phyloP scores from a whole-genome alignment of 2,329 filamentous ascomycete genomes.

The Neonectria neomacrospora region DNA sequence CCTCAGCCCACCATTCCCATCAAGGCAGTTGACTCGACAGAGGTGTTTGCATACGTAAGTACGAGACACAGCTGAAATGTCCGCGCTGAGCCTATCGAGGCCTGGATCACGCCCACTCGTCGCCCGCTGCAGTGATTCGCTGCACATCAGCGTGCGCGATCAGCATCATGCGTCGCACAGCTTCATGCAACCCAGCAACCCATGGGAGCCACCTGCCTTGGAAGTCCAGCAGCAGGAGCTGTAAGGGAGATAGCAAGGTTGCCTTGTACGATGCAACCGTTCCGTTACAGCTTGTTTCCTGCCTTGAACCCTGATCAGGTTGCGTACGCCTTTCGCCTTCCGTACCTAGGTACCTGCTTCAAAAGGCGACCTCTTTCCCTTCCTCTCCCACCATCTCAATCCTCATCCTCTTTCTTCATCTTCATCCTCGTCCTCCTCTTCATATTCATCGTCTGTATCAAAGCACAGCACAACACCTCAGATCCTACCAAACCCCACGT shows the following conservation, averaged over 20 bases:
- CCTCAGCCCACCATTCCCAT: slow-evolving; percentile 2
- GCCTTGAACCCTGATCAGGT: slow-evolving; percentile 13
- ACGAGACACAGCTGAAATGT: background rate
- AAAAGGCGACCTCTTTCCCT: slow-evolving; percentile 5
- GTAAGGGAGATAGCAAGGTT: background rate
- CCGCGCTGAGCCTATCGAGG: background rate
- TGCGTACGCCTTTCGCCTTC: slow-evolving; percentile 15
- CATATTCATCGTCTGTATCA: background rate
- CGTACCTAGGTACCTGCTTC: slow-evolving; percentile 8
- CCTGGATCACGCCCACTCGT: background rate
- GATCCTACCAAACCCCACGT: background rate
- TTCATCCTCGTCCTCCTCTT: background rate
- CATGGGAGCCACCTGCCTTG: slow-evolving; percentile 3
- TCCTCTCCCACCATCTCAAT: background rate
- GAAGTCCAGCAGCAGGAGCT: background rate
- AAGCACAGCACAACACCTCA: background rate
- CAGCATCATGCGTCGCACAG: slow-evolving; percentile 19
- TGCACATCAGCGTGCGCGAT: slow-evolving; percentile 5
- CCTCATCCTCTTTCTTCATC: background rate
- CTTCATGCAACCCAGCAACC: slow-evolving; percentile 17
- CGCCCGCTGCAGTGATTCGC: background rate
- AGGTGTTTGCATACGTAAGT: background rate
- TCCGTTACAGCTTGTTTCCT: slow-evolving; percentile 13
- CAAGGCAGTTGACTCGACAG: background rate
- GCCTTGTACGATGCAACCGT: background rate